phyloP scores from a whole-genome alignment of 1,139 yeast genomes.

The Lodderomyces elongisporus region DNA sequence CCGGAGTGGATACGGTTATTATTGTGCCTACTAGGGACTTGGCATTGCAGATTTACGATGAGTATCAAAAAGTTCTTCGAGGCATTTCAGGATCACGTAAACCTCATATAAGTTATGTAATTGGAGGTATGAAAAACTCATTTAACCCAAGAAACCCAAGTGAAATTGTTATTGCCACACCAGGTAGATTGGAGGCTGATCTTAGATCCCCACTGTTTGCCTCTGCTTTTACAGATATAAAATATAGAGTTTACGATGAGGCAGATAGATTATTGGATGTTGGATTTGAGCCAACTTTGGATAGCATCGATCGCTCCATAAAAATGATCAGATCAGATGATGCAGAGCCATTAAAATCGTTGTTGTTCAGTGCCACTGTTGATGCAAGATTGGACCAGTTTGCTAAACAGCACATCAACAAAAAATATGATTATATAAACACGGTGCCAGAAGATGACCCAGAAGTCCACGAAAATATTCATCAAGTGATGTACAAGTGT shows the following conservation, averaged over 20 bases:
- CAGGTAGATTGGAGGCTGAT: constrained; percentile 75
- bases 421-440: constrained; percentile 63
- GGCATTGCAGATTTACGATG: constrained; percentile 77
- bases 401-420: constrained; percentile 62
- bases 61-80: constrained; percentile 43
- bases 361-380: constrained; percentile 86
- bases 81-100: constrained; percentile 15
- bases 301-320: constrained; percentile 44
- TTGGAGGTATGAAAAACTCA: constrained; percentile 36
- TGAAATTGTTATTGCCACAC: constrained; percentile 76
- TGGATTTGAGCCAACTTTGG: constrained; percentile 66
- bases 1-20: constrained; percentile 52
- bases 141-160: constrained; percentile 22
- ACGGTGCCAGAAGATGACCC: constrained; percentile 74
- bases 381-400: constrained; percentile 61
- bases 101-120: constrained; percentile 23
- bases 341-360: constrained; percentile 46
- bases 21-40: constrained; percentile 91
- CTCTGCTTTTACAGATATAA: constrained; percentile 48
- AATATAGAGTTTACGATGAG: constrained; percentile 76
- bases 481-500: constrained; percentile 57
- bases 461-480: constrained; percentile 74
- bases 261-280: constrained; percentile 71
- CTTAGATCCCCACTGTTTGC: constrained; percentile 42
- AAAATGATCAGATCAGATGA: constrained; percentile 21